Evolutionary conservation across 352 stramenopile genomes (phyloP).

Genomic region (Phytophthora fragariaefolia): DNA sequence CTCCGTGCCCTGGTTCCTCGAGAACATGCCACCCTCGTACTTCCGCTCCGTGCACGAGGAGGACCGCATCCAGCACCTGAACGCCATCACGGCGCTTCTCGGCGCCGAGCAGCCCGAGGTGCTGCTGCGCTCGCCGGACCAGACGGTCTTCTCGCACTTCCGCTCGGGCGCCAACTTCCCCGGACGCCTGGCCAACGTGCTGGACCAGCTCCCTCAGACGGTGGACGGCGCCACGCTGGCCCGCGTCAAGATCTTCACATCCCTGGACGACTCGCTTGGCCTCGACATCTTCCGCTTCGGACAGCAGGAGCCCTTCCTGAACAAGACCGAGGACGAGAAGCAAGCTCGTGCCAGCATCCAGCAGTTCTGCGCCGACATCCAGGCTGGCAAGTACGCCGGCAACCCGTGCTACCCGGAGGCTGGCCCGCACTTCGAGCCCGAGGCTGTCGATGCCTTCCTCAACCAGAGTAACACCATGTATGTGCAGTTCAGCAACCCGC

Average conservation of each 20-base stretch:
- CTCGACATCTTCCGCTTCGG: conserved; percentile 90
- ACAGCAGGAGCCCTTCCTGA: conserved; percentile 75
- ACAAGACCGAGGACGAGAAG: conserved; percentile 66
- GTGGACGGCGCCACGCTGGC: conserved; percentile 70
- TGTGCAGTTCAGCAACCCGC: conserved; percentile 81
- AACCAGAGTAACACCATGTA: conserved; percentile 83
- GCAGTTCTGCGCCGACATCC: conserved; percentile 72
- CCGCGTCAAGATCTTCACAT: conserved; percentile 92
- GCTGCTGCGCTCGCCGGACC: conserved; percentile 81
- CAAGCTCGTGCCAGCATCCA: conserved; percentile 62
- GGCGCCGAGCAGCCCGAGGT: conserved; percentile 82
- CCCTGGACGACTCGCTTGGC: conserved; percentile 82
- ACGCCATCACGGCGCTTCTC: conserved; percentile 84
- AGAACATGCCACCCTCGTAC: conserved; percentile 92
- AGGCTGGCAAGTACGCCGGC: conserved; percentile 73
- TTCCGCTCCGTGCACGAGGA: conserved; percentile 88
- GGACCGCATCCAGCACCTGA: conserved; percentile 87
- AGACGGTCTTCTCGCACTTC: conserved; percentile 88
- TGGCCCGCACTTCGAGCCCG: conserved; percentile 63
- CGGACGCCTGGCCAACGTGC: conserved; percentile 71
- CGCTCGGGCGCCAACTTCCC: conserved; percentile 81
- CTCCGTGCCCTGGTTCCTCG: conserved; percentile 87
- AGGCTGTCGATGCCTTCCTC: conserved; percentile 71
- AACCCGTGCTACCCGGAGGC: conserved; percentile 61
- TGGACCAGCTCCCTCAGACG: conserved; percentile 70